phyloP scores from a whole-genome alignment of 805 yeast genomes.

The Candida nemodendra region DNA sequence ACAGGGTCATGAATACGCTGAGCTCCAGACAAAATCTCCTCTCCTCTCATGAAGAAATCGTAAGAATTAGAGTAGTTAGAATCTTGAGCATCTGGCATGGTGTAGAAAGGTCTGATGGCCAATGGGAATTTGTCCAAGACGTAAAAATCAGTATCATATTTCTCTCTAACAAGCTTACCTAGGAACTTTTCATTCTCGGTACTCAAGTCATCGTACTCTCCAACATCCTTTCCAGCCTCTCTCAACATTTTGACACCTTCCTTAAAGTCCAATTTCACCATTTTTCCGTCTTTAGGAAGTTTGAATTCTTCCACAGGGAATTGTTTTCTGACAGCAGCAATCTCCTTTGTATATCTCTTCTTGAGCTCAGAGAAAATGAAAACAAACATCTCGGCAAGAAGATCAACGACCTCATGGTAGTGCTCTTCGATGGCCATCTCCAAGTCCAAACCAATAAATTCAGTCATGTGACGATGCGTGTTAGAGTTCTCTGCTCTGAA shows the following conservation, averaged over 20 bases:
- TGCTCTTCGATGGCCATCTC: slow-evolving; percentile 99
- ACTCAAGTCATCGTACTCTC: slow-evolving; percentile 82
- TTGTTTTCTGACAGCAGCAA: slow-evolving; percentile 86
- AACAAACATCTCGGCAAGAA: slow-evolving; percentile 64
- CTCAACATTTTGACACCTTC: slow-evolving; percentile 88
- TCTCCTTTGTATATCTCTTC: slow-evolving; percentile 75
- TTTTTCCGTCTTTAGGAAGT: slow-evolving; percentile 89
- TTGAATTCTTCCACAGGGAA: slow-evolving; percentile 97
- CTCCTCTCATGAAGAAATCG: slow-evolving; percentile 99
- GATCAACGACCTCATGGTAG: slow-evolving; percentile 82
- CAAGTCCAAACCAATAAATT: slow-evolving; percentile 93
- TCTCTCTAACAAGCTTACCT: slow-evolving; percentile 88
- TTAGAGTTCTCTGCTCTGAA: slow-evolving; percentile 99
- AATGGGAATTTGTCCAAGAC: slow-evolving; percentile 98
- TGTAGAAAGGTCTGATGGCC: slow-evolving; percentile 96
- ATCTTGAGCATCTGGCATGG: slow-evolving; percentile 96
- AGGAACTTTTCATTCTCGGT: slow-evolving; percentile 94
- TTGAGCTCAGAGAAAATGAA: slow-evolving; percentile 86
- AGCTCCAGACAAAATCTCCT: slow-evolving; percentile 98
- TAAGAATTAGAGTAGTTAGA: slow-evolving; percentile 94
- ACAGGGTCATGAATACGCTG: slow-evolving; percentile 97
- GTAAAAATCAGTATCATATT: slow-evolving; percentile 96
- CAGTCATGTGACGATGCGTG: slow-evolving; percentile 99
- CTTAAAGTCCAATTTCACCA: slow-evolving; percentile 84
- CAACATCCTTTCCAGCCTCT: slow-evolving; percentile 83